Percentiles rank a stretch among this genome's conserved stretches.
phyloP scores from a whole-genome alignment of 1,139 yeast genomes.

The Yamadazyma epiphylla region DNA sequence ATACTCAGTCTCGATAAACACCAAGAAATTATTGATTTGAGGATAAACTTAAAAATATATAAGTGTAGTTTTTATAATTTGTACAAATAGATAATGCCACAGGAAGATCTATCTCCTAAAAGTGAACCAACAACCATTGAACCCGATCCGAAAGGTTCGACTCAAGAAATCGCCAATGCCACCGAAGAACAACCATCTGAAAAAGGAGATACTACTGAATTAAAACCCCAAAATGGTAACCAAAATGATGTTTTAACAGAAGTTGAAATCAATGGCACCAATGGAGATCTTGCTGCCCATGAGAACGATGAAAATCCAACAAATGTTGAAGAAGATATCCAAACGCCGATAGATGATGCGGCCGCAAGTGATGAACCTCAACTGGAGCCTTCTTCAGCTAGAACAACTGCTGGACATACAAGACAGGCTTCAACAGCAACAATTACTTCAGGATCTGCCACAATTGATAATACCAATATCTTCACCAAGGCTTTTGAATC shows the following conservation, averaged over 20 bases:
- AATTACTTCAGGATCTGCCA: constrained; percentile 20
- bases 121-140: neutral
- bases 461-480: constrained; percentile 35
- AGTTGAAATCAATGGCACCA: neutral
- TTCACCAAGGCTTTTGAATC: constrained; percentile 37
- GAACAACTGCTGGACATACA: constrained; percentile 6
- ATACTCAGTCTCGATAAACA: neutral
- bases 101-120: neutral
- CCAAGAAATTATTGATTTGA: too few species aligned
- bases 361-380: constrained; percentile 1
- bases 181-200: too few species aligned
- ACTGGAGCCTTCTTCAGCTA: constrained; percentile 6
- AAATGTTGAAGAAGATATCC: constrained; percentile 1
- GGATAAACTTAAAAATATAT: too few species aligned
- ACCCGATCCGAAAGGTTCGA: too few species aligned
- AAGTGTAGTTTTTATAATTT: neutral
- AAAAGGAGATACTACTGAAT: too few species aligned
- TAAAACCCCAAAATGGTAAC: too few species aligned
- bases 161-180: neutral
- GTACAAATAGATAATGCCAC: neutral
- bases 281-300: neutral
- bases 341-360: neutral
- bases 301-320: constrained; percentile 1
- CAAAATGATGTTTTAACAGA: neutral
- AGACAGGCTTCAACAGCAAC: constrained; percentile 22